Conservation (phyloP, 2,329 filamentous ascomycete genomes). For the Stagonosporopsis vannaccii region DNA sequence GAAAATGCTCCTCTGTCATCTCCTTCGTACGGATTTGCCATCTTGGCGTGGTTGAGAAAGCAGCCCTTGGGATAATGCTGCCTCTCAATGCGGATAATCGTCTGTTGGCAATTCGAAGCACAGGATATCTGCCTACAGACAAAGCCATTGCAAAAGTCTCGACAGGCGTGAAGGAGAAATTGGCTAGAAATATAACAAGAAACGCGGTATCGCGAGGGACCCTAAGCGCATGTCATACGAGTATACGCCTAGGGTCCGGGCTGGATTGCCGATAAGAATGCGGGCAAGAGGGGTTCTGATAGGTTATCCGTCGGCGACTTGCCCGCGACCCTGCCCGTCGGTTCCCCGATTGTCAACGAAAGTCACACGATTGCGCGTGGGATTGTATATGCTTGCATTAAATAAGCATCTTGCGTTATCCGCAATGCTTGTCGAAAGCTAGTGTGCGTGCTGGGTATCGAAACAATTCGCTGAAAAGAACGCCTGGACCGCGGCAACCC, state of each 20-base stretch:
- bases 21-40: conserved; percentile 53
- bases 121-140: conserved; percentile 15
- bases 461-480: conserved; percentile 15
- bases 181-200: conserved; percentile 14
- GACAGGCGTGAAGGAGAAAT: conserved; percentile 12
- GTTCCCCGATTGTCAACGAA: background rate
- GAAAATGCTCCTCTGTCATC: conserved; percentile 61
- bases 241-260: conserved; percentile 27
- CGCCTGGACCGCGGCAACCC: conserved; percentile 7
- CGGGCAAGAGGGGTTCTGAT: conserved; percentile 12
- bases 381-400: background rate
- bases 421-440: conserved; percentile 4
- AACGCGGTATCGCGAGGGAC: conserved; percentile 23
- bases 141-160: conserved; percentile 25
- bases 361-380: background rate
- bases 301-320: conserved; percentile 18
- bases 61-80: background rate
- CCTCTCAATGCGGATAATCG: conserved; percentile 30
- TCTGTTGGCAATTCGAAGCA: conserved; percentile 30
- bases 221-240: conserved; percentile 21
- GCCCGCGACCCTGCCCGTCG: conserved; percentile 5
- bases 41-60: conserved; percentile 44
- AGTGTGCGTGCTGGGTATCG: conserved; percentile 16
- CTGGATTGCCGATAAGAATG: conserved; percentile 31
- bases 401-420: background rate